phyloP scores from a whole-genome alignment of 257 asterid genomes.

The Linaria vulgaris region DNA sequence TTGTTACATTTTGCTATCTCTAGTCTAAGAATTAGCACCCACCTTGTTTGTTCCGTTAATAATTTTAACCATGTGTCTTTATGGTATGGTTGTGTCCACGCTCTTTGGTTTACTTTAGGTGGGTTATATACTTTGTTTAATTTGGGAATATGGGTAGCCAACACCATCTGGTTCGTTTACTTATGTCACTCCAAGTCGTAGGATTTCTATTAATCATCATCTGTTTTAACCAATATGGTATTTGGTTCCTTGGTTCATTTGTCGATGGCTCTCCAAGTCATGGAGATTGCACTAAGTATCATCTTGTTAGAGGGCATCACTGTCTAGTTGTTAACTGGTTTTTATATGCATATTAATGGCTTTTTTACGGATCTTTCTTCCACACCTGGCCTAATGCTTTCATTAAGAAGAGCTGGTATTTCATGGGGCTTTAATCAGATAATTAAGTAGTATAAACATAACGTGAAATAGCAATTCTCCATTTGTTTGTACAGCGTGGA shows the following conservation, averaged over 20 bases:
- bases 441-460: background rate
- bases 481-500: slow-evolving; percentile 56
- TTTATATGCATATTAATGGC: slow-evolving; percentile 5
- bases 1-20: background rate
- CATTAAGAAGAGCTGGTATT: background rate
- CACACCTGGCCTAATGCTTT: slow-evolving; percentile 3
- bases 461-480: slow-evolving; percentile 7
- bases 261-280: too few species aligned
- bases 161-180: too few species aligned
- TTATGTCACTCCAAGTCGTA: too few species aligned
- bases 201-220: too few species aligned
- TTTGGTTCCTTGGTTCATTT: too few species aligned
- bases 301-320: too few species aligned
- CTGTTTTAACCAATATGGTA: too few species aligned
- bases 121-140: background rate
- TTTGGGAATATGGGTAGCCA: background rate
- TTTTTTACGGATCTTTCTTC: background rate
- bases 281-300: too few species aligned
- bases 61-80: background rate
- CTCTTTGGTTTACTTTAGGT: slow-evolving; percentile 4
- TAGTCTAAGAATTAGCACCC: slow-evolving; percentile 12
- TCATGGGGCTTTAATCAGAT: slow-evolving; percentile 6
- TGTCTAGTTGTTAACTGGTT: background rate
- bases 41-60: background rate
- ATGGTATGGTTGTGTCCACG: background rate